A percentile compares a stretch with the other conserved stretches of the same genome.
These are phyloP conservation scores for Kodamaea leandrae DNA, from an alignment of 805 yeast species.

Conservation along the genomic window DNA sequence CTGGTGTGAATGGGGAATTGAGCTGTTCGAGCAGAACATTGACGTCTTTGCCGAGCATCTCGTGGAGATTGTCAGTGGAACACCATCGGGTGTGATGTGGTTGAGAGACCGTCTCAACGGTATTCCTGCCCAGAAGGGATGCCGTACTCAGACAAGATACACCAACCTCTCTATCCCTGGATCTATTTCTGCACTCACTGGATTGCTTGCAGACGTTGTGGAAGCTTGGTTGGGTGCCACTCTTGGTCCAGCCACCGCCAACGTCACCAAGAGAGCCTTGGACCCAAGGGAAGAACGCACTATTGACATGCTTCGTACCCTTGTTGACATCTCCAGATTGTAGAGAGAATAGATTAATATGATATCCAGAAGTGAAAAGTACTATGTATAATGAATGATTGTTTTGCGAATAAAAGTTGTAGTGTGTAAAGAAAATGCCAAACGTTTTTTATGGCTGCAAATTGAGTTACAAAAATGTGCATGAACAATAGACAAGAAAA, in stretches of 20 bases:
- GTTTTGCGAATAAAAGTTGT: too few relatives aligned
- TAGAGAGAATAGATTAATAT: too few relatives aligned
- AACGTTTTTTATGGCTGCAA: too few relatives aligned
- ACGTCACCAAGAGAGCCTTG: background rate
- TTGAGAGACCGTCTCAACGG: slow-evolving; percentile 17
- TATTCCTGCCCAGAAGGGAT: slow-evolving; percentile 16
- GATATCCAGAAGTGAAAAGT: too few relatives aligned
- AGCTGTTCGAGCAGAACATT: slow-evolving; percentile 10
- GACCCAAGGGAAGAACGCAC: background rate
- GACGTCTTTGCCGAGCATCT: slow-evolving; percentile 16
- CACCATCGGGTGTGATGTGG: slow-evolving; percentile 18
- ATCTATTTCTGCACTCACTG: slow-evolving; percentile 17
- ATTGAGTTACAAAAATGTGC: too few relatives aligned
- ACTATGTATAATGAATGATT: too few relatives aligned
- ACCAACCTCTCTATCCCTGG: slow-evolving; percentile 43
- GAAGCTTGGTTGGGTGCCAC: slow-evolving; percentile 2
- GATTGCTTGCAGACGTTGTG: background rate
- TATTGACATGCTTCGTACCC: too few relatives aligned
- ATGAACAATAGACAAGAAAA: too few relatives aligned
- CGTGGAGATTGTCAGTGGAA: slow-evolving; percentile 15
- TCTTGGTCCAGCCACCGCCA: slow-evolving; percentile 4
- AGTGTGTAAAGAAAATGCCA: too few relatives aligned
- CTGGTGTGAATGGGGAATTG: slow-evolving; percentile 13
- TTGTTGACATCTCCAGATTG: too few relatives aligned
- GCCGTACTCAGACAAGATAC: slow-evolving; percentile 39